phyloP scores from a whole-genome alignment of 345 rosid species.

The Boechera retrofracta region DNA sequence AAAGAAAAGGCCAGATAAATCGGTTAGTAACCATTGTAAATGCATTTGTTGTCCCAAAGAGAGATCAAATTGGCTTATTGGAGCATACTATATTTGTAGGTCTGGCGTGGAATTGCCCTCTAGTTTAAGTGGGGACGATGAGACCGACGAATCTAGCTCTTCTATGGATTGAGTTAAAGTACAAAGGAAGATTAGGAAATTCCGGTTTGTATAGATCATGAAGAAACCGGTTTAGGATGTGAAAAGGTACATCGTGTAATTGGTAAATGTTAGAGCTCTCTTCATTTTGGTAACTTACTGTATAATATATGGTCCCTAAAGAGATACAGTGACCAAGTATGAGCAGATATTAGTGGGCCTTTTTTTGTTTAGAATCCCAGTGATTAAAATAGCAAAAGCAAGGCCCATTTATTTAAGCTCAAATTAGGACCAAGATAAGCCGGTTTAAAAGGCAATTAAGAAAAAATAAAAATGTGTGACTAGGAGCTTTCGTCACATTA shows the following conservation, averaged over 20 bases:
- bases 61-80: conserved; percentile 21
- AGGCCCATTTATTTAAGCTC: conserved; percentile 11
- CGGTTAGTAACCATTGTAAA: conserved; percentile 54
- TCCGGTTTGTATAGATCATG: conserved; percentile 35
- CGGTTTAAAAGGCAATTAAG: not conserved
- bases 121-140: conserved; percentile 80
- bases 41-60: conserved; percentile 22
- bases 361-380: not conserved
- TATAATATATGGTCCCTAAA: conserved; percentile 10
- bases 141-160: conserved; percentile 67
- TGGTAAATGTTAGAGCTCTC: conserved; percentile 35
- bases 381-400: not conserved
- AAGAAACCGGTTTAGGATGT: conserved; percentile 37
- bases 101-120: conserved; percentile 56
- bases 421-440: conserved; percentile 1
- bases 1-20: conserved; percentile 48
- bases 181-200: conserved; percentile 28
- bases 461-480: not conserved
- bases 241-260: conserved; percentile 14
- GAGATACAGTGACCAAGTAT: not conserved
- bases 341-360: not conserved
- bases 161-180: conserved; percentile 51
- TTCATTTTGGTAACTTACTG: not conserved
- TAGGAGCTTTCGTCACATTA: conserved; percentile 21
- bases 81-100: conserved; percentile 42